Base-by-base conservation (phyloP, 768 basidiomycete genomes). In the Lentinula guzmanii region DNA sequence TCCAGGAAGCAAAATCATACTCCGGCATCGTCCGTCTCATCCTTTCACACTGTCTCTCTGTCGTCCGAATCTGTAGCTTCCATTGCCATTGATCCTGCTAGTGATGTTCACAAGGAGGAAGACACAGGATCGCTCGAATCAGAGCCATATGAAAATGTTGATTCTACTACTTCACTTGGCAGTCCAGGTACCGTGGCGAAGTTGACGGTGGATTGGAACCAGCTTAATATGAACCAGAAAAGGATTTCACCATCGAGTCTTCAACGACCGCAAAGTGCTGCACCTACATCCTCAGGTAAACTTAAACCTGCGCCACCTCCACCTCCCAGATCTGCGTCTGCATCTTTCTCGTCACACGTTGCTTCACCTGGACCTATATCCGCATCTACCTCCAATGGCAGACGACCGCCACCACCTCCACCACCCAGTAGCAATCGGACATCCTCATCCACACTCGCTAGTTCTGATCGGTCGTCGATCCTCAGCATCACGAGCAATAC, bases 1-100 rank as follows among this genome's bases (percentile, higher is more conserved):
- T 86, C 87, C 5, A 82, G 89, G 56, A 87, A 84, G 65, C 79
- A 85, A 1, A 76, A 78, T 45, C 89, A 91, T 69, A 80, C 76
- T 4, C 80, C 83, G 4, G 81, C 80, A 2, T 89, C 89, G 1
- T 92, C 90, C 52, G 81, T 90, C 42, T 91, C 90, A 2, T 92
- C 90, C 33, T 91, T 93, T 63, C 89, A 91, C 66, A 91, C 90
- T 2, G 87, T 92, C 28, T 92, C 90, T 1, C 79, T 92, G 16
- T 91, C 90, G 1, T 88, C 87, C 6, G 86, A 87, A 63, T 77
- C 77, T 34, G 77, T 78, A 62, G 70, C 76, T 16, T 74, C 34
- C 73, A 61, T 77, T 75, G 1, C 77, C 77, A 9, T 74, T 65
- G 78, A 81, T 11, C 68, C 79, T 15, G 85, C 86, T 63, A 69